A percentile compares a stretch with the other conserved stretches of the same genome.
phyloP scores from a whole-genome alignment of 768 basidiomycete genomes.

The Mycena latifolia region DNA sequence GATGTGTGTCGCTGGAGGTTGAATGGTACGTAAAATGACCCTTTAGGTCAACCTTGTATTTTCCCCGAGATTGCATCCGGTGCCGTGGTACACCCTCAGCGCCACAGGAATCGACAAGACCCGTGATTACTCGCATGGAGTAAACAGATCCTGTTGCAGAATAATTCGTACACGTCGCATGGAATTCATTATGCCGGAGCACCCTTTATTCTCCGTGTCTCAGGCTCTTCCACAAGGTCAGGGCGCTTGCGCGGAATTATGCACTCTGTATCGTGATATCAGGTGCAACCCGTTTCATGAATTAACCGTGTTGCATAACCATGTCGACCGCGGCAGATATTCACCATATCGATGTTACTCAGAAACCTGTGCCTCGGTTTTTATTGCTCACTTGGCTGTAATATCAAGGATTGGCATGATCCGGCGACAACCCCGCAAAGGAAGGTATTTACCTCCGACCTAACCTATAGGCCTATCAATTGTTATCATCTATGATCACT shows the following conservation, averaged over 20 bases:
- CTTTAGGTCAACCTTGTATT: background rate
- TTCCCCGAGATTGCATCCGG: too few relatives aligned
- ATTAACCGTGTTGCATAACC: slow-evolving; percentile 14
- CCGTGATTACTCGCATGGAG: slow-evolving; percentile 20
- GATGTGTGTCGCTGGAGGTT: slow-evolving; percentile 64
- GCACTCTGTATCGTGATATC: background rate
- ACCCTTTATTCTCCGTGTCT: slow-evolving; percentile 8
- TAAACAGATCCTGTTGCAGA: slow-evolving; percentile 7
- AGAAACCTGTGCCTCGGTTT: too few relatives aligned
- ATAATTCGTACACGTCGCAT: slow-evolving; percentile 3
- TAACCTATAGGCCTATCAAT: background rate
- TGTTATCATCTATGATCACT: background rate
- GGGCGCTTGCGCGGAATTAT: background rate
- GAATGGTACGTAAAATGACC: slow-evolving; percentile 22
- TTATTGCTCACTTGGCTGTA: too few relatives aligned
- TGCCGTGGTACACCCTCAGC: too few relatives aligned
- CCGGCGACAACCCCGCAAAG: slow-evolving; percentile 15
- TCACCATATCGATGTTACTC: too few relatives aligned
- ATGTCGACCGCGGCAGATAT: too few relatives aligned
- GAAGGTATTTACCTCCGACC: background rate
- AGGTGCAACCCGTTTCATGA: background rate
- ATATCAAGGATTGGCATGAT: slow-evolving; percentile 21
- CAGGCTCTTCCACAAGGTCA: background rate
- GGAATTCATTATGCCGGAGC: slow-evolving; percentile 19
- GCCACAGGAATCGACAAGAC: slow-evolving; percentile 11